A percentile compares a stretch with the other conserved stretches of the same genome.
Conservation (phyloP, 192 early-diverging fungal species). For the Geranomyces michiganensis region DNA sequence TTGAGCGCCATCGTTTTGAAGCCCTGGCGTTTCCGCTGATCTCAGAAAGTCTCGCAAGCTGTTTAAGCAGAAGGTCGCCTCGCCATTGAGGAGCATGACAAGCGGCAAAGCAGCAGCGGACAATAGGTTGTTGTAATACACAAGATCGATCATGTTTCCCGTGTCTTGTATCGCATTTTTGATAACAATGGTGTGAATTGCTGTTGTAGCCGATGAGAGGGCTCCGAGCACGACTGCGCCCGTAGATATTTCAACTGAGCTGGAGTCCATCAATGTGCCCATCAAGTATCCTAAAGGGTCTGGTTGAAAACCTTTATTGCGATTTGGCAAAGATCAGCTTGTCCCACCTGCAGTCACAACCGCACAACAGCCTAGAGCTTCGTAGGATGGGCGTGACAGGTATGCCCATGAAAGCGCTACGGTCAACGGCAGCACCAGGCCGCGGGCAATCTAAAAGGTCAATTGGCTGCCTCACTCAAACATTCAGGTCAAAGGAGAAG, state of each 20-base stretch:
- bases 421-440: slow-evolving; percentile 62
- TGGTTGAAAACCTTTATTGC: too few species aligned
- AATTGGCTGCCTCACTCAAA: background rate
- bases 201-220: slow-evolving; percentile 56
- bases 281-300: slow-evolving; percentile 51
- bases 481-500: too few species aligned
- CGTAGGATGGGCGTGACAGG: slow-evolving; percentile 40
- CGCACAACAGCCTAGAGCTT: slow-evolving; percentile 34
- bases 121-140: slow-evolving; percentile 66
- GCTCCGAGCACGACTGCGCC: slow-evolving; percentile 53
- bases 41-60: background rate
- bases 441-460: slow-evolving; percentile 50
- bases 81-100: slow-evolving; percentile 40
- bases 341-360: slow-evolving; percentile 40
- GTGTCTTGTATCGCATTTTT: slow-evolving; percentile 49
- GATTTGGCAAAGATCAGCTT: too few species aligned
- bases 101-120: slow-evolving; percentile 49
- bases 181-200: slow-evolving; percentile 63
- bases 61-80: background rate
- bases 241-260: background rate
- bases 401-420: slow-evolving; percentile 45
- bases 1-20: background rate
- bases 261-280: slow-evolving; percentile 44
- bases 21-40: too few species aligned
- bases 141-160: slow-evolving; percentile 58